Evolutionary conservation across 2,329 filamentous ascomycete species (phyloP).

Genomic region (Diaporthe amygdali): DNA sequence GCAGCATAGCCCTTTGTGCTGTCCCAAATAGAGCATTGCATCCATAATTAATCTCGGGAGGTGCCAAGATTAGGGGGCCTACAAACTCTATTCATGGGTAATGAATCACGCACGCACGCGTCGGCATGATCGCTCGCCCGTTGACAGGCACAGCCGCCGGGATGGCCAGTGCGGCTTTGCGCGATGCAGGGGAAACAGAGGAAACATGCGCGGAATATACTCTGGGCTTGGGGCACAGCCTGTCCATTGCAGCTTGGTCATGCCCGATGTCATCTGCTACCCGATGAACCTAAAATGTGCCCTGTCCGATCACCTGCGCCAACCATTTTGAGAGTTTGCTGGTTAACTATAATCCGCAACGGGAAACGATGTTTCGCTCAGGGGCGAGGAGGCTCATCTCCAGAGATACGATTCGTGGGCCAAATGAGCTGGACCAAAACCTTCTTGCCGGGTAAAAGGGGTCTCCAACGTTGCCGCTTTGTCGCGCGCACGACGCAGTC

Average conservation of each 20-base stretch:
- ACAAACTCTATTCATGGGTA: constrained; percentile 1
- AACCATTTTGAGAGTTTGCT: not conserved
- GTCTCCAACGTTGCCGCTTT: not conserved
- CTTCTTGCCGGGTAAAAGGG: not conserved
- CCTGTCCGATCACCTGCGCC: not conserved
- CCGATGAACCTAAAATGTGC: not conserved
- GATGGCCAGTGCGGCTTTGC: not conserved
- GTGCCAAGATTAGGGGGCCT: not conserved
- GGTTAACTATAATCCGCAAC: not conserved
- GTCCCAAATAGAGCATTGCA: constrained; percentile 5
- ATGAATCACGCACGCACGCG: constrained; percentile 1
- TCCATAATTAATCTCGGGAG: constrained; percentile 7
- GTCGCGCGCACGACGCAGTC: not conserved
- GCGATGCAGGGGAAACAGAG: not conserved
- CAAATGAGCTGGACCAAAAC: not conserved
- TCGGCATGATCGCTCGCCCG: not conserved
- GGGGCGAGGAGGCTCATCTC: not conserved
- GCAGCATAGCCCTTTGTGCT: not conserved
- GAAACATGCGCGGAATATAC: not conserved
- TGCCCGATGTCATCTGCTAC: not conserved
- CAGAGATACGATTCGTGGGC: not conserved
- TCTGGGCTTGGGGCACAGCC: not conserved
- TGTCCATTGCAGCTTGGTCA: not conserved
- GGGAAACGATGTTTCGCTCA: not conserved
- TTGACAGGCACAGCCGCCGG: not conserved